phyloP scores from a whole-genome alignment of 371 early-diverging fungal species.

The Mucor saturninus region DNA sequence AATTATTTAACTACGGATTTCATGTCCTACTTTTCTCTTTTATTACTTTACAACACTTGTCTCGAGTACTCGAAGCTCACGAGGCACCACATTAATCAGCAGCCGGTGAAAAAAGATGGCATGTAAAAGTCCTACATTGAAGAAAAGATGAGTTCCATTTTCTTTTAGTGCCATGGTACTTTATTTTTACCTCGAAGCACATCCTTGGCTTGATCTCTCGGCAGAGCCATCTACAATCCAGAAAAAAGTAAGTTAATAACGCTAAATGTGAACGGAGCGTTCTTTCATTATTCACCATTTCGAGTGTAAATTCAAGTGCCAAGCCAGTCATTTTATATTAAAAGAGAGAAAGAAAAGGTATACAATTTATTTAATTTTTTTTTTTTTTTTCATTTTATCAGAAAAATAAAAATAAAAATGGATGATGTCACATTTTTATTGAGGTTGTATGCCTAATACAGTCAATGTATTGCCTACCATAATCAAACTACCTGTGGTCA shows the following conservation, averaged over 20 bases:
- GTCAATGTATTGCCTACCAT: conserved; percentile 88
- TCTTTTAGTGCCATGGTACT: too few species aligned
- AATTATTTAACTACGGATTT: too few species aligned
- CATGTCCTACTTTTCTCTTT: too few species aligned
- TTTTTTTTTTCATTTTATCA: not conserved
- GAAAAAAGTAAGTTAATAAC: not conserved
- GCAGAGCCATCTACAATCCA: conserved; percentile 42
- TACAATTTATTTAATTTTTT: not conserved
- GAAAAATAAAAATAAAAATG: too few species aligned
- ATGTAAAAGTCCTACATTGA: conserved; percentile 69
- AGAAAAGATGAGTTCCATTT: not conserved
- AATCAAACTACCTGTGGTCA: conserved; percentile 95
- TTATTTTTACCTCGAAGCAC: conserved; percentile 61
- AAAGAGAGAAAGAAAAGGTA: not conserved
- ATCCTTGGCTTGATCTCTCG: conserved; percentile 62
- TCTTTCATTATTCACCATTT: conserved; percentile 15
- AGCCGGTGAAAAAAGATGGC: conserved; percentile 87
- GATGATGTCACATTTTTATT: conserved; percentile 19
- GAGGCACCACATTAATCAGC: conserved; percentile 76
- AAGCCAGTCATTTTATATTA: conserved; percentile 10
- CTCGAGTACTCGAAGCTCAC: conserved; percentile 72
- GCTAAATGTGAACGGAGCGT: not conserved
- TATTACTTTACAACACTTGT: conserved; percentile 64
- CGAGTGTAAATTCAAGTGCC: conserved; percentile 26
- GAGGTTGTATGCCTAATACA: conserved; percentile 57